Evolutionary conservation across 805 yeast species (phyloP).

Genomic region (Candida adriatica): DNA sequence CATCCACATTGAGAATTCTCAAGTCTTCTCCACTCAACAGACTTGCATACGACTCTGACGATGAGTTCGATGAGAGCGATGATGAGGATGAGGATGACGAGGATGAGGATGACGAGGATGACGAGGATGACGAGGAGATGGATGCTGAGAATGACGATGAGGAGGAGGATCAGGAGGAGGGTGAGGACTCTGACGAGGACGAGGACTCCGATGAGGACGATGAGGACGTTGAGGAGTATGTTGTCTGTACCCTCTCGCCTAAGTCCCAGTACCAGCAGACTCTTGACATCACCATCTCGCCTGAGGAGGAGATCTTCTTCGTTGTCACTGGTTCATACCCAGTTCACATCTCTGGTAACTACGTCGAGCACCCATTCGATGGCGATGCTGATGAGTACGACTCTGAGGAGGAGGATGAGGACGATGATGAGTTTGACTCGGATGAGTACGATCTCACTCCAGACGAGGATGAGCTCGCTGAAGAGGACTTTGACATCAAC

Average conservation of each 20-base stretch:
- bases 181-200: constrained; percentile 13
- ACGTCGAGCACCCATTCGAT: constrained; percentile 92
- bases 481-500: constrained; percentile 33
- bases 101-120: constrained; percentile 30
- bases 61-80: constrained; percentile 26
- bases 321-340: constrained; percentile 96
- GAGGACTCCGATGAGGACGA: constrained; percentile 58
- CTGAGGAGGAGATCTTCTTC: constrained; percentile 90
- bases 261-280: constrained; percentile 81
- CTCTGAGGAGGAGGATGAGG: constrained; percentile 53
- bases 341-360: constrained; percentile 89
- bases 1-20: constrained; percentile 85
- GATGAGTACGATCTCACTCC: constrained; percentile 64
- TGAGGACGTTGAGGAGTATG: constrained; percentile 75
- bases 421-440: constrained; percentile 26
- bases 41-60: constrained; percentile 40
- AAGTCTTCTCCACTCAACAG: constrained; percentile 50
- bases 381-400: constrained; percentile 60
- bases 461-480: constrained; percentile 63
- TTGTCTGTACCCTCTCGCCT: constrained; percentile 88
- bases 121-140: constrained; percentile 42
- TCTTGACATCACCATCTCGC: constrained; percentile 80
- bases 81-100: constrained; percentile 28
- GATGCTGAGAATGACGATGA: constrained; percentile 44
- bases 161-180: constrained; percentile 41